Evolutionary conservation across 495 filamentous ascomycete species (phyloP).

Genomic region (Baudoinia panamericana): DNA sequence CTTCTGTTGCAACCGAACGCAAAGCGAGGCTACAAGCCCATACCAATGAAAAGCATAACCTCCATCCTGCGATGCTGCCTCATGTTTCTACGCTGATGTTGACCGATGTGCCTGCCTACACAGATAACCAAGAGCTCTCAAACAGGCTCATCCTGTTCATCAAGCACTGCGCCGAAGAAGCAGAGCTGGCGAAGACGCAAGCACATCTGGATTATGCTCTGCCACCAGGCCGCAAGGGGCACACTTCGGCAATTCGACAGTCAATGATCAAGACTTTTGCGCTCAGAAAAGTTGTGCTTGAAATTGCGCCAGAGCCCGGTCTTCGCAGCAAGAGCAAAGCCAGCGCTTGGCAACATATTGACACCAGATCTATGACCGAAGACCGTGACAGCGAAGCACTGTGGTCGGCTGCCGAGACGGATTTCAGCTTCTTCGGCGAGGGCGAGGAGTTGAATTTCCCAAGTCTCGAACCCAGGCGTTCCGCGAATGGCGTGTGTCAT

Average conservation of each 20-base stretch:
- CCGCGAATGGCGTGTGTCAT: neutral
- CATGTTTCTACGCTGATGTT: conserved; percentile 44
- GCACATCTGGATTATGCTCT: conserved; percentile 39
- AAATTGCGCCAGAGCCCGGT: conserved; percentile 38
- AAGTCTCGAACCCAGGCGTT: conserved; percentile 18
- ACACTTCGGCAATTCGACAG: conserved; percentile 31
- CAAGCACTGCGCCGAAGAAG: conserved; percentile 46
- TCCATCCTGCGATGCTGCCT: conserved; percentile 46
- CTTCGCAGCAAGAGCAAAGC: conserved; percentile 1
- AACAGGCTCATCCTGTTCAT: conserved; percentile 44
- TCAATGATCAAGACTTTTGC: conserved; percentile 30
- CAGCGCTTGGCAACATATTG: conserved; percentile 25
- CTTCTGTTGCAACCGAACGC: conserved; percentile 19
- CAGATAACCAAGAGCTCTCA: conserved; percentile 32
- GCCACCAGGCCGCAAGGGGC: conserved; percentile 38
- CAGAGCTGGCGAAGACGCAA: conserved; percentile 41
- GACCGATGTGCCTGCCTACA: conserved; percentile 46
- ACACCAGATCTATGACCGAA: conserved; percentile 44
- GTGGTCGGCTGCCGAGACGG: conserved; percentile 45
- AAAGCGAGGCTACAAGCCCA: conserved; percentile 12
- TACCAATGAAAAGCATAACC: conserved; percentile 3
- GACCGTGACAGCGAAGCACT: conserved; percentile 48
- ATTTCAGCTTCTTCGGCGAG: conserved; percentile 51
- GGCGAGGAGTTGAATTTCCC: conserved; percentile 46
- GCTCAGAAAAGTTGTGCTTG: conserved; percentile 43